Conservation (phyloP, 2,329 filamentous ascomycete genomes). For the Fusarium sp. region DNA sequence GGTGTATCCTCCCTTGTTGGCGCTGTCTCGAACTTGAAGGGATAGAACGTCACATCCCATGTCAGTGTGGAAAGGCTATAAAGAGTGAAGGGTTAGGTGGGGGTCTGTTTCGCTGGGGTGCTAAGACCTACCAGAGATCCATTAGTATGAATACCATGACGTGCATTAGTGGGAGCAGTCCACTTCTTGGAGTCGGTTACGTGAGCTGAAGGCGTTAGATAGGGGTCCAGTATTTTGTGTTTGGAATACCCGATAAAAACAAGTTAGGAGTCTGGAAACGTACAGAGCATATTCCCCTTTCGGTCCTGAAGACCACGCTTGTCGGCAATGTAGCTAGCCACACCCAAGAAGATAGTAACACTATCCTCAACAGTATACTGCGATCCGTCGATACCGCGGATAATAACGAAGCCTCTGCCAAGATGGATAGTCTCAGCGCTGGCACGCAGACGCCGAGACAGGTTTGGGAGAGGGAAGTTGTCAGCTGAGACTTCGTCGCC, state of each 20-base stretch:
- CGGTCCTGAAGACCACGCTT: conserved; percentile 62
- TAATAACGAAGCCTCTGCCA: conserved; percentile 63
- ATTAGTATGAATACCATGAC: conserved; percentile 64
- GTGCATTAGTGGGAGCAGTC: conserved; percentile 55
- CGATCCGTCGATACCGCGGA: conserved; percentile 63
- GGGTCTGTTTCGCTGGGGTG: not conserved
- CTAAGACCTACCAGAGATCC: conserved; percentile 53
- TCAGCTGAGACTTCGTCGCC: conserved; percentile 38
- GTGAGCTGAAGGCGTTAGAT: conserved; percentile 54
- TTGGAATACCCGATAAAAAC: not conserved
- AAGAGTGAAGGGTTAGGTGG: conserved; percentile 7
- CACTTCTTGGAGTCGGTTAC: conserved; percentile 60
- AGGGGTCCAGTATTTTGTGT: not conserved
- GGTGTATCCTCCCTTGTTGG: conserved; percentile 58
- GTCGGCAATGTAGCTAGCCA: conserved; percentile 67
- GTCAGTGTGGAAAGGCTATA: conserved; percentile 62
- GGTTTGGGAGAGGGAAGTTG: conserved; percentile 56
- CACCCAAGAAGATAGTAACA: conserved; percentile 65
- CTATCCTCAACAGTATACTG: conserved; percentile 65
- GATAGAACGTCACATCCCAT: conserved; percentile 63
- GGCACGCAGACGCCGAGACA: conserved; percentile 50
- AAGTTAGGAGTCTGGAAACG: conserved; percentile 32
- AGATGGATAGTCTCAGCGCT: conserved; percentile 53
- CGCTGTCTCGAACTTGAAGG: conserved; percentile 59
- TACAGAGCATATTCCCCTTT: conserved; percentile 61